Percentiles rank a stretch among this genome's conserved stretches.
These are phyloP conservation scores for Aspergillus brasiliensis DNA, from an alignment of 2,329 filamentous ascomycete species.

Conservation along the genomic window DNA sequence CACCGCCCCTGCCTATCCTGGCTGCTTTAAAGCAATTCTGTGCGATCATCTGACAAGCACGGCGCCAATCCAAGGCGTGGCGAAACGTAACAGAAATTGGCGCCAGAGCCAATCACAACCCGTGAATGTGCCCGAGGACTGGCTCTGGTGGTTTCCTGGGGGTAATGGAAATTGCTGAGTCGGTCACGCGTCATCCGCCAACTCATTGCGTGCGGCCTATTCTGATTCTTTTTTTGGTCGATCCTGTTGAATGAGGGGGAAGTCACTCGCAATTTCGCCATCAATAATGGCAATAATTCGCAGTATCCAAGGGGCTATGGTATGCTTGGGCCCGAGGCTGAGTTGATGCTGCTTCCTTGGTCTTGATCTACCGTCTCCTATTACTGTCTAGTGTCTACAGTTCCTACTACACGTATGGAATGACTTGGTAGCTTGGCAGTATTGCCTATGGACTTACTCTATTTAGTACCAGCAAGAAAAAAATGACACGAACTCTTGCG, in stretches of 20 bases:
- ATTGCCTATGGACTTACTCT: no score
- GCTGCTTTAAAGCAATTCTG: constrained; percentile 1
- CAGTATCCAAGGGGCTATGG: neutral
- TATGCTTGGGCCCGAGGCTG: neutral
- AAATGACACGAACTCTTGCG: neutral
- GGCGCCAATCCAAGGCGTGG: constrained; percentile 20
- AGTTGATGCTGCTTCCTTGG: neutral
- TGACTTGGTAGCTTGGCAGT: no score
- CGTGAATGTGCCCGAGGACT: constrained; percentile 3
- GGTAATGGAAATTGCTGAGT: constrained; percentile 28
- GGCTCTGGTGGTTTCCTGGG: constrained; percentile 29
- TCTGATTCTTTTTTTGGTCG: neutral
- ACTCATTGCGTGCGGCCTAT: neutral
- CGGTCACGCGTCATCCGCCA: constrained; percentile 17
- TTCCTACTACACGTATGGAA: no score
- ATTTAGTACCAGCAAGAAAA: neutral
- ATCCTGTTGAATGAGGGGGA: neutral
- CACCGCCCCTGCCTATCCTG: neutral
- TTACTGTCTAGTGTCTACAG: no score
- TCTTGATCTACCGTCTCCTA: neutral
- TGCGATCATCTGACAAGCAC: constrained; percentile 37
- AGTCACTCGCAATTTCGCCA: neutral
- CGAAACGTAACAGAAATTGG: constrained; percentile 44
- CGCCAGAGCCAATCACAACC: constrained; percentile 29
- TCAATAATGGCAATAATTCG: neutral